Conservation (phyloP, 208 protist genomes). For the Crithidia brevicula region DNA sequence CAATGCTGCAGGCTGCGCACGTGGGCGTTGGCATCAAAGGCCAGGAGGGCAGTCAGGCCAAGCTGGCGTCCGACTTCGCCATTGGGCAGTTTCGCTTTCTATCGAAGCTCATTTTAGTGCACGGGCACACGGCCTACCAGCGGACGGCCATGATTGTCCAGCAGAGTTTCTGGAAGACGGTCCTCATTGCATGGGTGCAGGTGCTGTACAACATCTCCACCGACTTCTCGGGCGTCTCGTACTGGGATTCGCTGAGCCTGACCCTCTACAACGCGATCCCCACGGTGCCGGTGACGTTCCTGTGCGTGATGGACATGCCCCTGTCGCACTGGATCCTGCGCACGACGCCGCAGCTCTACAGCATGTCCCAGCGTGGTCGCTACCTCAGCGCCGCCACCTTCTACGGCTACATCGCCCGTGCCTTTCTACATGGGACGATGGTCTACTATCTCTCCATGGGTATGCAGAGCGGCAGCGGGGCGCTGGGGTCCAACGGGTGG, state of each 20-base stretch:
- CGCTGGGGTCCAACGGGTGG: slow-evolving; percentile 36
- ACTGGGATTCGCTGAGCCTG: slow-evolving; percentile 90
- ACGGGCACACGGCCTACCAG: slow-evolving; percentile 93
- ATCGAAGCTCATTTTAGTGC: slow-evolving; percentile 90
- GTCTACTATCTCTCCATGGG: slow-evolving; percentile 66
- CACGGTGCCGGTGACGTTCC: slow-evolving; percentile 83
- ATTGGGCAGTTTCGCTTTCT: slow-evolving; percentile 93
- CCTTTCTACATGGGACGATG: slow-evolving; percentile 72
- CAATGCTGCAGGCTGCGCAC: slow-evolving; percentile 94
- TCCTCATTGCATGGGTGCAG: slow-evolving; percentile 93
- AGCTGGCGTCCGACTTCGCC: slow-evolving; percentile 90
- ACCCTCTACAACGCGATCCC: slow-evolving; percentile 89
- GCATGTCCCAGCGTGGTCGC: slow-evolving; percentile 61
- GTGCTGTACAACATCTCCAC: slow-evolving; percentile 88
- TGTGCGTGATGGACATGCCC: slow-evolving; percentile 86
- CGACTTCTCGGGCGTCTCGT: slow-evolving; percentile 83
- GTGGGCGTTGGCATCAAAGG: slow-evolving; percentile 92
- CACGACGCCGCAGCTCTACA: slow-evolving; percentile 70
- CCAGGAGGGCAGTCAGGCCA: slow-evolving; percentile 90
- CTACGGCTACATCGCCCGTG: slow-evolving; percentile 74
- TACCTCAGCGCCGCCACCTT: slow-evolving; percentile 81
- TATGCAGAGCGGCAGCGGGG: slow-evolving; percentile 40
- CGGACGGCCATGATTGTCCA: slow-evolving; percentile 93
- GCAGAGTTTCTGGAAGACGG: slow-evolving; percentile 97
- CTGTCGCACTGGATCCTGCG: slow-evolving; percentile 63